A percentile compares a stretch with the other conserved stretches of the same genome.
Evolutionary conservation across 106 monocot species (phyloP).

Genomic region (Apostasia ramifera): DNA sequence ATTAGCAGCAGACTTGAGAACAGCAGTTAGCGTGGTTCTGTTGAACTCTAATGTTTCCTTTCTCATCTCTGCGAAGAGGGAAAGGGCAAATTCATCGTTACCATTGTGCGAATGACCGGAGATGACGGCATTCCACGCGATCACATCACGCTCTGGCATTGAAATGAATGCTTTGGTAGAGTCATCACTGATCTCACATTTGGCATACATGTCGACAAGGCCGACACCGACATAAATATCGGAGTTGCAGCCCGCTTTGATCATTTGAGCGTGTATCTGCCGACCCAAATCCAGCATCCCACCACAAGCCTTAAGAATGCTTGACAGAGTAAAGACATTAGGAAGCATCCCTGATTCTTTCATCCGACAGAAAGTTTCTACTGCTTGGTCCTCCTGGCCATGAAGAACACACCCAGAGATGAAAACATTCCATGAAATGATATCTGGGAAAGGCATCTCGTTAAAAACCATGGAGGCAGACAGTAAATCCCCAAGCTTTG

Average conservation of each 20-base stretch:
- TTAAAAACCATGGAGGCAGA: constrained; percentile 41
- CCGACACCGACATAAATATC: constrained; percentile 61
- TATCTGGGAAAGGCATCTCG: constrained; percentile 33
- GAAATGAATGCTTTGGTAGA: constrained; percentile 45
- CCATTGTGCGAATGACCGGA: constrained; percentile 68
- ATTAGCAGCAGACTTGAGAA: constrained; percentile 67
- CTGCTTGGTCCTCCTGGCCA: constrained; percentile 34
- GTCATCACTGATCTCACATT: constrained; percentile 32
- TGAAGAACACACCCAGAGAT: constrained; percentile 73
- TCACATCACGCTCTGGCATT: constrained; percentile 43
- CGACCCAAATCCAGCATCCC: constrained; percentile 46
- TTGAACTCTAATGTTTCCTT: constrained; percentile 48
- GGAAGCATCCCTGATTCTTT: constrained; percentile 32
- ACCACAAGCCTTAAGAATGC: constrained; percentile 77
- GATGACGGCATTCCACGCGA: constrained; percentile 83
- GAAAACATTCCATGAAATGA: constrained; percentile 80
- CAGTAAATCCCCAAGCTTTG: constrained; percentile 48
- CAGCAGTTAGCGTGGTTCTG: constrained; percentile 66
- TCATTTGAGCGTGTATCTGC: constrained; percentile 48
- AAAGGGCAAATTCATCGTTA: constrained; percentile 37
- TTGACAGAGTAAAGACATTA: constrained; percentile 68
- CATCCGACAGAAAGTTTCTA: constrained; percentile 55
- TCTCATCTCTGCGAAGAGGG: constrained; percentile 54
- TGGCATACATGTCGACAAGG: constrained; percentile 85
- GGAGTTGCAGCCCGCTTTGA: constrained; percentile 37